Conservation (phyloP, 31 red algal species). For the Asparagopsis taxiformis region DNA sequence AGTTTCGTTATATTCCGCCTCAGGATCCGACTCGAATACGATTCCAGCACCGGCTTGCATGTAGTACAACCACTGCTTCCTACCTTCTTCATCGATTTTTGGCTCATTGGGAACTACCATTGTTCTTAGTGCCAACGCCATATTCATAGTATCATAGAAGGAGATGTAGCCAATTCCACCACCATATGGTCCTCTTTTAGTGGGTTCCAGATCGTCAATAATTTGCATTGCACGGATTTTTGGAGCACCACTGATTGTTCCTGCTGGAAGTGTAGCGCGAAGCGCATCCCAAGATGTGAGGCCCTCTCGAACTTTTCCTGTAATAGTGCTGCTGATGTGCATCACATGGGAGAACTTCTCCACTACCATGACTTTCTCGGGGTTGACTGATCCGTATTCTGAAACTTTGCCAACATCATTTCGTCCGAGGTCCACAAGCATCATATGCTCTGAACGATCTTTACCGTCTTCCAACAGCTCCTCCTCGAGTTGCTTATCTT, state of each 20-base stretch:
- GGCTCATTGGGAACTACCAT: constrained; percentile 75
- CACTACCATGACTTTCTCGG: constrained; percentile 82
- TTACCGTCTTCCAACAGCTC: constrained; percentile 93
- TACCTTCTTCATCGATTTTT: constrained; percentile 16
- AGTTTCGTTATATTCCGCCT: constrained; percentile 93
- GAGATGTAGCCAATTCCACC: constrained; percentile 97
- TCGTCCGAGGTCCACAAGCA: constrained; percentile 98
- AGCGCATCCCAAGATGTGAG: constrained; percentile 92
- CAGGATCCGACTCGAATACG: constrained; percentile 84
- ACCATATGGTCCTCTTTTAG: constrained; percentile 93
- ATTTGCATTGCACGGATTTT: constrained; percentile 99
- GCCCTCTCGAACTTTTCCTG: constrained; percentile 68
- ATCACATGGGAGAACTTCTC: constrained; percentile 97
- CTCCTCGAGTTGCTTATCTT: constrained; percentile 80
- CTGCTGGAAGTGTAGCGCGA: constrained; percentile 92
- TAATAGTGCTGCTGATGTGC: constrained; percentile 94
- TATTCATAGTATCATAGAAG: constrained; percentile 94
- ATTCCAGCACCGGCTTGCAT: constrained; percentile 97
- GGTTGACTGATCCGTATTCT: constrained; percentile 83
- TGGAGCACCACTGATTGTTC: constrained; percentile 93
- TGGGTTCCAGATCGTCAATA: constrained; percentile 95
- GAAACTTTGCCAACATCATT: constrained; percentile 97
- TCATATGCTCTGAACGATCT: constrained; percentile 95
- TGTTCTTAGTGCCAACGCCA: constrained; percentile 94
- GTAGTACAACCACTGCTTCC: constrained; percentile 70